Percentiles rank a stretch among this genome's conserved stretches.
Evolutionary conservation across 192 early-diverging fungal genomes (phyloP).

Genomic region (Rhizoclosmatium sp.): DNA sequence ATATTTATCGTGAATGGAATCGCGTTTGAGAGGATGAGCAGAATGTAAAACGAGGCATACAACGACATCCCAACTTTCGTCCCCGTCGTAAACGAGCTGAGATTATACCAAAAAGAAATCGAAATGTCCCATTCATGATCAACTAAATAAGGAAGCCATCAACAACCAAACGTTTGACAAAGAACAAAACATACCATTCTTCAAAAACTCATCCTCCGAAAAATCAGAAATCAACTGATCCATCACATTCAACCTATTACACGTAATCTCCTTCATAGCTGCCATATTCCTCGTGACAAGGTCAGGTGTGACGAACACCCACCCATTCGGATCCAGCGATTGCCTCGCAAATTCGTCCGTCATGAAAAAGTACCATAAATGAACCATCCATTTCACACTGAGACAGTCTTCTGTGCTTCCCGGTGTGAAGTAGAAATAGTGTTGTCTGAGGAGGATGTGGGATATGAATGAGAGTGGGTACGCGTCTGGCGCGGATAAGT

Average conservation of each 20-base stretch:
- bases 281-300: not conserved
- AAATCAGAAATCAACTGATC: not conserved
- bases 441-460: not conserved
- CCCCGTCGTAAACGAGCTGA: not conserved
- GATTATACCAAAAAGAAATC: conserved; percentile 8
- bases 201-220: not conserved
- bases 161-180: not conserved
- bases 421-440: not conserved
- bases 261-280: not conserved
- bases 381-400: not conserved
- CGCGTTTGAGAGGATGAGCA: conserved; percentile 18
- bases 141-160: not conserved
- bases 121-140: not conserved
- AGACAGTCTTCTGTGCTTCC: not conserved
- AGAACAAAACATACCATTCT: not conserved
- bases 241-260: not conserved
- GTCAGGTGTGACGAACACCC: not conserved
- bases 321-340: not conserved
- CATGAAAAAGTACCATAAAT: conserved; percentile 2
- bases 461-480: conserved; percentile 18
- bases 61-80: not conserved
- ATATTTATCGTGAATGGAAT: conserved; percentile 18
- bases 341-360: not conserved
- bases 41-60: conserved; percentile 17
- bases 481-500: not conserved